A percentile compares a stretch with the other conserved stretches of the same genome.
Conservation (phyloP, 805 yeast species). For the Ogataea wickerhamii region DNA sequence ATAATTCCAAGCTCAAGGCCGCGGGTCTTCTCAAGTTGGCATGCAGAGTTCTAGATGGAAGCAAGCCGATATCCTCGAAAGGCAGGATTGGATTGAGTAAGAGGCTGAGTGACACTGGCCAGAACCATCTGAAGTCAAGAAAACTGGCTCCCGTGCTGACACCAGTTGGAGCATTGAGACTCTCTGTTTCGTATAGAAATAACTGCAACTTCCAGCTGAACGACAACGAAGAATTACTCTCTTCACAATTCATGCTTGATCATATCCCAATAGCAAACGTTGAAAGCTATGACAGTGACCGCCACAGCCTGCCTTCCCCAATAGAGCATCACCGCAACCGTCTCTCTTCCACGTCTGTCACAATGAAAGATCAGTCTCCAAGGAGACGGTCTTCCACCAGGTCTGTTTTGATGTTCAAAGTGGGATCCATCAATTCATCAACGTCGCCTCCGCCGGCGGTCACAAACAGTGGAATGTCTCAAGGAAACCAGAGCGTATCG, state of each 20-base stretch:
- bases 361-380: conserved; percentile 17
- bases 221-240: conserved; percentile 61
- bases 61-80: conserved; percentile 70
- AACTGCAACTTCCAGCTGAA: conserved; percentile 65
- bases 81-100: conserved; percentile 85
- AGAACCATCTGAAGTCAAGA: conserved; percentile 53
- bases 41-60: conserved; percentile 69
- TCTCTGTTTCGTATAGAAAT: conserved; percentile 76
- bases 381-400: conserved; percentile 32
- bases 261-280: conserved; percentile 10
- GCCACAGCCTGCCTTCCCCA: conserved; percentile 14
- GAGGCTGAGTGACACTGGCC: conserved; percentile 25
- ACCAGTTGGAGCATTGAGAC: conserved; percentile 65
- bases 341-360: conserved; percentile 25
- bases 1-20: conserved; percentile 29
- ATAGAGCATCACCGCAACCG: conserved; percentile 17
- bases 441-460: conserved; percentile 31
- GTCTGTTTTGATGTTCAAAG: conserved; percentile 57
- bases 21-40: conserved; percentile 43
- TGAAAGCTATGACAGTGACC: conserved; percentile 15
- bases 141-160: conserved; percentile 70
- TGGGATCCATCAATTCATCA: conserved; percentile 50
- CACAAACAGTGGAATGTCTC: conserved; percentile 4
- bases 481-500: conserved; percentile 14
- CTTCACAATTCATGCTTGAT: conserved; percentile 34